Conservation (phyloP, 495 filamentous ascomycete genomes). For the Neurospora tetraspora region DNA sequence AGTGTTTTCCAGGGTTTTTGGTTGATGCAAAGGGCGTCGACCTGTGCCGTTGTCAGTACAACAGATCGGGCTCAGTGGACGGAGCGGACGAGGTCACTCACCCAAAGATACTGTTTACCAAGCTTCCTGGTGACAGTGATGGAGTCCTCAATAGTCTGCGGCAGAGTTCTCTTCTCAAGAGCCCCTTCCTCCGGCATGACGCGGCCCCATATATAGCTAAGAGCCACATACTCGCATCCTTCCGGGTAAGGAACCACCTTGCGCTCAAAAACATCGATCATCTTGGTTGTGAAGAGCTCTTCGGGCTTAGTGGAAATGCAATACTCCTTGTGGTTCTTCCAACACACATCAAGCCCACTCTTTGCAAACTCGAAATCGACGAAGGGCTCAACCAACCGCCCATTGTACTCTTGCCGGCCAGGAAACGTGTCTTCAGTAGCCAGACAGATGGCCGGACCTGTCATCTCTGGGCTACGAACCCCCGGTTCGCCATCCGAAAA, state of each 20-base stretch:
- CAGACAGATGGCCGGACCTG: constrained; percentile 3
- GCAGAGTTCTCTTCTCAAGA: constrained; percentile 8
- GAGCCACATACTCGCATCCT: constrained; percentile 7
- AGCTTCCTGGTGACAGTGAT: constrained; percentile 10
- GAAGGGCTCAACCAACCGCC: background rate
- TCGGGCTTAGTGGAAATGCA: background rate
- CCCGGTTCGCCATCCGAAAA: background rate
- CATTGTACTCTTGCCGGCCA: background rate
- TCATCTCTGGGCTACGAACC: background rate
- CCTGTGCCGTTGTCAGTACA: too few species aligned
- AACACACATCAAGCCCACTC: constrained; percentile 2
- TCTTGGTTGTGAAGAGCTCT: constrained; percentile 1
- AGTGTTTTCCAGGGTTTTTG: constrained; percentile 7
- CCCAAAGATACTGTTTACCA: constrained; percentile 10
- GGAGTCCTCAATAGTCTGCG: constrained; percentile 16
- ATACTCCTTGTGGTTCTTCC: background rate
- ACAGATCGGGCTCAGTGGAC: too few species aligned
- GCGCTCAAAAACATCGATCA: constrained; percentile 10
- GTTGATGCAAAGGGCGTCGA: constrained; percentile 16
- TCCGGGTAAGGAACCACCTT: constrained; percentile 9
- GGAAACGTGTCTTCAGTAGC: background rate
- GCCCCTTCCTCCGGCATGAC: constrained; percentile 6
- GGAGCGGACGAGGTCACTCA: too few species aligned
- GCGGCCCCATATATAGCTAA: constrained; percentile 15
- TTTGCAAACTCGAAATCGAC: background rate